Base-by-base conservation (phyloP, 306 rosid genomes). In the Fragaria vesca region DNA sequence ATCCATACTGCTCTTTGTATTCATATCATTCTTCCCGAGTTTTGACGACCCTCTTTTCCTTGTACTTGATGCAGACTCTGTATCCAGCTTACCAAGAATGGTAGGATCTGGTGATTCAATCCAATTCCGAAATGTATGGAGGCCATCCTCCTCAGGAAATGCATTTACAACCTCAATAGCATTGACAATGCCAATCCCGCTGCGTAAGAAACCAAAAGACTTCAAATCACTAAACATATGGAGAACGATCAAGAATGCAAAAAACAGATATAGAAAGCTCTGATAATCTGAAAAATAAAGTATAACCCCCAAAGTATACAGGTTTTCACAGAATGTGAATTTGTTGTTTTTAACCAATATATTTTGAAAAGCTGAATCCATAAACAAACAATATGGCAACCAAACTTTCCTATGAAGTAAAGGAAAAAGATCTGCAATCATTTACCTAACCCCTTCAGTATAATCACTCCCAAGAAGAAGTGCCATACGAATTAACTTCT, bases 111-210 rank as follows among this genome's bases (percentile, higher is more conserved):
- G 98, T 66, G 98, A 92, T 89, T 94, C 98, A 74, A 94, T 89
- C 98, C 97, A 94, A 72, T 89, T 85, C 74, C 90, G 90, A 79
- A 94, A 94, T 81, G 89, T 85, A 77, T 74, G 73, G 65, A 94
- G 93, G 66, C 97, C 97, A 78, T 90, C 92, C 69, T 92, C 93
- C 87, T 90, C 97, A 8, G 98, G 97, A 83, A 94, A 94, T 48
- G 98, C 97, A 81, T 87, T 85, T 67, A 94, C 74, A 82, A 94
- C 98, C 88, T 94, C 98, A 84, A 94, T 86, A 51, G 98, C 98
- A 83, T 94, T 92, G 51, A 94, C 98, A 84, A 92, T 94, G 87
- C 98, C 98, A 79, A 94, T 94, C 78, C 98, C 98, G 80, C 98
- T 94, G 72, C 85, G 84, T 70, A 48, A 75, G 60, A 85, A 80